These are phyloP conservation scores for Saturnispora galanensis DNA, from an alignment of 805 yeast species.

Conservation along the genomic window DNA sequence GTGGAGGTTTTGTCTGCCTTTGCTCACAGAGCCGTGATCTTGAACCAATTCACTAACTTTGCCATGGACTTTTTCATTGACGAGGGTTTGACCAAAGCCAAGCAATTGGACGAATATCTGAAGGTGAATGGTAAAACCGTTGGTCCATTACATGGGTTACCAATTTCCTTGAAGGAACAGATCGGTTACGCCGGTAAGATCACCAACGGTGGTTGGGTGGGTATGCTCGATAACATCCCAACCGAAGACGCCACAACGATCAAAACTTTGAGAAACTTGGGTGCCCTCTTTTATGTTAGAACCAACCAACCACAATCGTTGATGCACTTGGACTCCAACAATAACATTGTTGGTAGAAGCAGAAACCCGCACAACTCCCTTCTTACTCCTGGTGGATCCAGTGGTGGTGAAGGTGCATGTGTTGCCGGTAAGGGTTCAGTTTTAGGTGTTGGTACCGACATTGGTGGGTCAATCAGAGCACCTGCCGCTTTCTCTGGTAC, in stretches of 20 bases:
- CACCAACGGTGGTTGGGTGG: slow-evolving; percentile 54
- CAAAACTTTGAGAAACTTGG: slow-evolving; percentile 38
- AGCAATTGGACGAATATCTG: slow-evolving; percentile 45
- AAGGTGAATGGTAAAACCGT: slow-evolving; percentile 39
- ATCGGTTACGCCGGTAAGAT: slow-evolving; percentile 42
- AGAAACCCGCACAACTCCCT: slow-evolving; percentile 48
- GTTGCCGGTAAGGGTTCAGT: slow-evolving; percentile 51
- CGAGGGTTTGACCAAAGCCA: slow-evolving; percentile 50
- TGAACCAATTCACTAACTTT: slow-evolving; percentile 51
- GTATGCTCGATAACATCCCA: slow-evolving; percentile 38
- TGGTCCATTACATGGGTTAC: slow-evolving; percentile 66
- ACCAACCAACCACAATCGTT: slow-evolving; percentile 61
- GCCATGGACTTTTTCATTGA: slow-evolving; percentile 47
- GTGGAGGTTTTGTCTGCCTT: slow-evolving; percentile 49
- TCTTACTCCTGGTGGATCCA: slow-evolving; percentile 61
- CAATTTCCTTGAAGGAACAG: slow-evolving; percentile 61
- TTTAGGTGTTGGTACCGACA: slow-evolving; percentile 53
- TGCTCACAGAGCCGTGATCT: slow-evolving; percentile 53
- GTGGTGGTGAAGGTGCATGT: slow-evolving; percentile 64
- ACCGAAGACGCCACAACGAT: slow-evolving; percentile 37
- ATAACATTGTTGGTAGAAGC: slow-evolving; percentile 50
- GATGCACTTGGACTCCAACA: slow-evolving; percentile 59
- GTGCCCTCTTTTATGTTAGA: slow-evolving; percentile 55
- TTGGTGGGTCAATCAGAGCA: slow-evolving; percentile 60
- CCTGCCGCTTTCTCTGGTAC: slow-evolving; percentile 60